A percentile compares a stretch with the other conserved stretches of the same genome.
These are phyloP conservation scores for Ascochyta viciae-villosae DNA, from an alignment of 2,329 filamentous ascomycete genomes.

Conservation along the genomic window DNA sequence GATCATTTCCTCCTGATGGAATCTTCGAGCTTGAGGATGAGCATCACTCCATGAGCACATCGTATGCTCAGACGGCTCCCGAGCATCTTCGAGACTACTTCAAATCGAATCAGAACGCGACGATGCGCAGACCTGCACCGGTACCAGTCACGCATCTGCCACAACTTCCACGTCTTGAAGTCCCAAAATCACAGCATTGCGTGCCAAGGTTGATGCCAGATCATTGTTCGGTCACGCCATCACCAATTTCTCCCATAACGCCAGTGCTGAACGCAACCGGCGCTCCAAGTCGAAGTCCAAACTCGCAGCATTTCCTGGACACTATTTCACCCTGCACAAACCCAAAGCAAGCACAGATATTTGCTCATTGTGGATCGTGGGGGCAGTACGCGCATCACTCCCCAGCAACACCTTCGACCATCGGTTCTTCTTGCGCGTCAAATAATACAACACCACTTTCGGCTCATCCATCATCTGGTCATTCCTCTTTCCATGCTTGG, in stretches of 20 bases:
- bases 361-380: background rate
- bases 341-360: background rate
- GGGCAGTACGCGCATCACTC: background rate
- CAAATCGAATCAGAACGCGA: background rate
- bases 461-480: background rate
- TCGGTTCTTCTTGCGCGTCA: background rate
- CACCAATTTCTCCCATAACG: conserved; percentile 10
- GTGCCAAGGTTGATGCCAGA: conserved; percentile 1
- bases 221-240: conserved; percentile 1
- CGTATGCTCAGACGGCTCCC: background rate
- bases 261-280: background rate
- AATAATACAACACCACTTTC: background rate
- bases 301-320: background rate
- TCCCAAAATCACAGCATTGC: background rate
- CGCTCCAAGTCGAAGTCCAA: background rate
- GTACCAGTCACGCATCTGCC: background rate
- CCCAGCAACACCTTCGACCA: background rate
- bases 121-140: background rate
- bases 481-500: background rate
- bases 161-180: conserved; percentile 10
- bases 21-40: conserved; percentile 2
- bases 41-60: background rate
- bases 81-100: background rate
- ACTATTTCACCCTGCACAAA: background rate
- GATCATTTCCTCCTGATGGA: background rate